Evolutionary conservation across 495 filamentous ascomycete genomes (phyloP).

Genomic region (Talaromyces nanjingensis): DNA sequence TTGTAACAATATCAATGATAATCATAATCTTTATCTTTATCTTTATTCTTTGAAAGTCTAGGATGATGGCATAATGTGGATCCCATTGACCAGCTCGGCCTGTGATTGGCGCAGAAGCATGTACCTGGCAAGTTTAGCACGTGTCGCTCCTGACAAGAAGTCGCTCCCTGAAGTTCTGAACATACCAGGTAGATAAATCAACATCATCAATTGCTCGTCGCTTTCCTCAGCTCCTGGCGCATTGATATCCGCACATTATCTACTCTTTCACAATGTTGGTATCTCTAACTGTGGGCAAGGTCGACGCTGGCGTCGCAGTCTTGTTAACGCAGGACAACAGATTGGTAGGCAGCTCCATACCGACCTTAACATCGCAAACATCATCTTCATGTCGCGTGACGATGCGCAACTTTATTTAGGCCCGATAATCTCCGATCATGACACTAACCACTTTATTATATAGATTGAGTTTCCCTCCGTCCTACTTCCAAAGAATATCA

Average conservation of each 20-base stretch:
- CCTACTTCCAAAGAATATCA: slow-evolving; percentile 88
- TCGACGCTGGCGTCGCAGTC: slow-evolving; percentile 96
- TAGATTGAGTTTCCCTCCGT: slow-evolving; percentile 99
- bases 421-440: not conserved
- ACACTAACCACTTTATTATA: not conserved
- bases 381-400: not conserved
- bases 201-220: not conserved
- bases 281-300: slow-evolving; percentile 97
- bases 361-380: slow-evolving; percentile 11
- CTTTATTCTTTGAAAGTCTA: not conserved
- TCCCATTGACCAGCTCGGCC: not conserved
- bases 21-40: not conserved
- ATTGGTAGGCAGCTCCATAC: slow-evolving; percentile 56
- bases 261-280: slow-evolving; percentile 64
- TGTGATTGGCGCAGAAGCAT: not conserved
- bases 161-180: too few relatives aligned
- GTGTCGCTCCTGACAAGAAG: slow-evolving; percentile 3
- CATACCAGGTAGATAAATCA: not conserved
- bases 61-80: not conserved
- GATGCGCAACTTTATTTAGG: slow-evolving; percentile 5
- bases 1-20: not conserved
- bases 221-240: not conserved
- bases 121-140: not conserved
- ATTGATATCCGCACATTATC: not conserved
- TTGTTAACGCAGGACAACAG: slow-evolving; percentile 95